phyloP scores from a whole-genome alignment of 2,329 filamentous ascomycete species.

The Mycocentrospora acerina region DNA sequence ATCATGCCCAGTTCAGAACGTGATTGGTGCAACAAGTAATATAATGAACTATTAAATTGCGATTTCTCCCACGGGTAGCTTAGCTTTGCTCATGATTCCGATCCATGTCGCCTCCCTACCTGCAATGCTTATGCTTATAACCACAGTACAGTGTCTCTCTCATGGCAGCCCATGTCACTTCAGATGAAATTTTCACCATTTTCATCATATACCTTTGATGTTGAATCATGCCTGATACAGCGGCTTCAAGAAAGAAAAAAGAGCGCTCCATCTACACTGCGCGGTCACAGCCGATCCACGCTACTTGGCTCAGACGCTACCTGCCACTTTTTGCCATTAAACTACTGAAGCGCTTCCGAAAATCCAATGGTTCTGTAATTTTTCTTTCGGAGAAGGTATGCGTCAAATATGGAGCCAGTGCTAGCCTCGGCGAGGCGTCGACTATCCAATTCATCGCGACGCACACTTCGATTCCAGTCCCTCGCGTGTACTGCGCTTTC shows the following conservation, averaged over 20 bases:
- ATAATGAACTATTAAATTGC: too few relatives aligned
- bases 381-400: conserved; percentile 4
- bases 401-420: conserved; percentile 3
- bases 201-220: too few relatives aligned
- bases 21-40: too few relatives aligned
- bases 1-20: too few relatives aligned
- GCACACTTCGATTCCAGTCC: conserved; percentile 50
- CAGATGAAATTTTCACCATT: too few relatives aligned
- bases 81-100: too few relatives aligned
- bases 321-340: conserved; percentile 9
- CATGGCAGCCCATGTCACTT: too few relatives aligned
- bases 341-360: conserved; percentile 5
- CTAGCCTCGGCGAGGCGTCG: conserved; percentile 5
- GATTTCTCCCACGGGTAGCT: too few relatives aligned
- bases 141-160: too few relatives aligned
- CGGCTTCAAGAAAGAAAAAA: conserved; percentile 4
- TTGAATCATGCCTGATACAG: conserved; percentile 3
- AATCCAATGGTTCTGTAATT: conserved; percentile 2
- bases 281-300: conserved; percentile 4
- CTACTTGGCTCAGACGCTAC: conserved; percentile 3
- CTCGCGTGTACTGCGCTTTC: conserved; percentile 50
- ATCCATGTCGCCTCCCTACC: too few relatives aligned
- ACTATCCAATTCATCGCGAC: conserved; percentile 45
- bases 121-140: too few relatives aligned
- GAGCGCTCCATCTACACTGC: neutral